Base-by-base conservation (phyloP, 306 rosid genomes). In the Pterocarpus macrocarpus region DNA sequence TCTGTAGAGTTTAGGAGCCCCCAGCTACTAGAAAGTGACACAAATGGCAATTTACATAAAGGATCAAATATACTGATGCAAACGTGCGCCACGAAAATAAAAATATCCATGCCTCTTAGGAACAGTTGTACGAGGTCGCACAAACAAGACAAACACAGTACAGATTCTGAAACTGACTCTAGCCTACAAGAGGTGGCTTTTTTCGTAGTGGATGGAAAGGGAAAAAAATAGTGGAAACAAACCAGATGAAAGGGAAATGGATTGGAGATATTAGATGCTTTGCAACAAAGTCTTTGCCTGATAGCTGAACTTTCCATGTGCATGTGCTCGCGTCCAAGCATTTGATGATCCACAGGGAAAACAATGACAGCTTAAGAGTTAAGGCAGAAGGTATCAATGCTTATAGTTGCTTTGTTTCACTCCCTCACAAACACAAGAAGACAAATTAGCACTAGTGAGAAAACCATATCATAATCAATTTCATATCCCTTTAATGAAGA, bases 171-270 rank as follows among this genome's bases (percentile, higher is more conserved):
- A 53, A 38, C 5, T 30, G 7, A 52, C 64, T 22, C 35, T 52
- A 47, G 61, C 81, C 56, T 64, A 50, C 49, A 81, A 58, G 7
- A 49, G 64, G 11, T 62, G 39, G 28, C 83, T 81, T 85, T 78
- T 71, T 56, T 12, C 16, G 3, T 11, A 16, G 65, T 32, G 69
- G 56, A 41, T 47, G 33, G 22, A 67, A 85, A 10, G 41, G 4
- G 34, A 0, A 8, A 45, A 36, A 45, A 61, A 43, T 2, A 14
- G 69, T 45, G 49, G 8, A 41, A 71, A 78, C 33, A 71, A 70
- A 63, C 5, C 1, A 36, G 16, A 63, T 59, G 43, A 81, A 69
- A 70, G 65, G 55, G 41, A 16, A 55, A 13, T 41, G 12, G 69
- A 30, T 71, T 52, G 39, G 36, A 59, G 36, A 75, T n/a, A 77